Evolutionary conservation across 306 rosid species (phyloP).

Genomic region (Sindora glabra): DNA sequence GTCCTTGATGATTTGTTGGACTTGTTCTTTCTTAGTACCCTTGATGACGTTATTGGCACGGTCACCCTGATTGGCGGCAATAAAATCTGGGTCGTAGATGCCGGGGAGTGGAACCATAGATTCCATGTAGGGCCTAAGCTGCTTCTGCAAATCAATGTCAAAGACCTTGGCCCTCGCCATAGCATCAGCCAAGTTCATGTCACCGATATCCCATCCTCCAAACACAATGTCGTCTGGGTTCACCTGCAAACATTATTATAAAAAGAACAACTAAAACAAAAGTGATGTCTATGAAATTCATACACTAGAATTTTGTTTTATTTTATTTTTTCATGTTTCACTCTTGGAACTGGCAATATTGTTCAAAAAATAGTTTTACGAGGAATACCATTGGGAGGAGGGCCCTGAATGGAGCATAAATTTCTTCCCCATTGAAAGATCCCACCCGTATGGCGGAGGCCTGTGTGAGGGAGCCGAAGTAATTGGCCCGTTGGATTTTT

Average conservation of each 20-base stretch:
- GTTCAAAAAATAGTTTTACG: no score
- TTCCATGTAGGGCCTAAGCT: conserved; percentile 94
- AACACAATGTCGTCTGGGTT: conserved; percentile 93
- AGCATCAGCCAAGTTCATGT: conserved; percentile 92
- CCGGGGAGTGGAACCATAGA: conserved; percentile 97
- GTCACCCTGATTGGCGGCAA: conserved; percentile 88
- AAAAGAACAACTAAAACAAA: neutral
- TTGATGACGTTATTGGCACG: conserved; percentile 87
- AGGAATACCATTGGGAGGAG: conserved; percentile 96
- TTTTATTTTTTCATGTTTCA: no score
- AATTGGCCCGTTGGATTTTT: conserved; percentile 88
- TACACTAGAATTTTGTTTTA: neutral
- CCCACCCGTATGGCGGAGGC: conserved; percentile 92
- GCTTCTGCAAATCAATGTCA: conserved; percentile 96
- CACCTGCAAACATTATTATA: conserved; percentile 36
- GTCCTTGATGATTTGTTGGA: conserved; percentile 70
- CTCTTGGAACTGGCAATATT: no score
- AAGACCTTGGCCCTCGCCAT: conserved; percentile 92
- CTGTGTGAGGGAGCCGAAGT: conserved; percentile 90
- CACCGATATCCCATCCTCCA: conserved; percentile 98
- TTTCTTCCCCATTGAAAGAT: conserved; percentile 88
- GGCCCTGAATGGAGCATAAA: conserved; percentile 91
- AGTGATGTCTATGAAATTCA: no score
- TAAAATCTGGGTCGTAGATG: conserved; percentile 81
- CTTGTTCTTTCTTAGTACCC: conserved; percentile 85